Evolutionary conservation across 139 green algal species (phyloP).

Genomic region (Ettlia oleoabundans): DNA sequence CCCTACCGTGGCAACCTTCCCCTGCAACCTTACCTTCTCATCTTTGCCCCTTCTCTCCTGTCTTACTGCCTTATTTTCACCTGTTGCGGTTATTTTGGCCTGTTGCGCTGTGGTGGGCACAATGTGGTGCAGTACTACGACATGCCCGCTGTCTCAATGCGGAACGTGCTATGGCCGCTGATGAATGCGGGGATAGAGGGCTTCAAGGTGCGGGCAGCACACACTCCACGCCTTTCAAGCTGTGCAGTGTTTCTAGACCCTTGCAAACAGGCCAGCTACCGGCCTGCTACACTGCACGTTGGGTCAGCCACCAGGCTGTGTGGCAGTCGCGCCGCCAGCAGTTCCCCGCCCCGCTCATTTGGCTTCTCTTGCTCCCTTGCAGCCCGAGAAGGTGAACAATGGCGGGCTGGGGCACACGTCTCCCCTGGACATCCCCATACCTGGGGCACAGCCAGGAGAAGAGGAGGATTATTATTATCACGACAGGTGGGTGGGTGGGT

Average conservation of each 20-base stretch:
- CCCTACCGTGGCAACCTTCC: no score
- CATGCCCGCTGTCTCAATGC: slow-evolving; percentile 24
- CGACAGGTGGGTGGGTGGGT: neutral
- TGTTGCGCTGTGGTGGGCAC: no score
- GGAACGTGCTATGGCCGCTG: slow-evolving; percentile 33
- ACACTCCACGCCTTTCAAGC: neutral
- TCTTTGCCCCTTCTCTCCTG: no score
- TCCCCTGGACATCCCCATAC: slow-evolving; percentile 23
- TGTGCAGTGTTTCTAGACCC: neutral
- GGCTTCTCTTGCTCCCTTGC: no score
- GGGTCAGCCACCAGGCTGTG: no score
- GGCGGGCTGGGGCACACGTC: neutral
- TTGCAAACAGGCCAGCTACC: no score
- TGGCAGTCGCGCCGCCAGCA: no score
- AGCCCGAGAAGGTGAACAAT: slow-evolving; percentile 32
- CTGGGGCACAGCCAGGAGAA: slow-evolving; percentile 2
- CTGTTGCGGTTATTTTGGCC: neutral
- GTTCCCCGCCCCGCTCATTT: no score
- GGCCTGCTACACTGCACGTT: no score
- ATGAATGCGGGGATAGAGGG: slow-evolving; percentile 23
- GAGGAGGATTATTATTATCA: slow-evolving; percentile 33
- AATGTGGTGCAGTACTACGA: slow-evolving; percentile 21
- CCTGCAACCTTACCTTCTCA: no score
- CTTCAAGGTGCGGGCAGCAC: slow-evolving; percentile 22
- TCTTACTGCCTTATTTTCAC: no score